Conservation (phyloP, 768 basidiomycete genomes). For the Tulasnella sp. region DNA sequence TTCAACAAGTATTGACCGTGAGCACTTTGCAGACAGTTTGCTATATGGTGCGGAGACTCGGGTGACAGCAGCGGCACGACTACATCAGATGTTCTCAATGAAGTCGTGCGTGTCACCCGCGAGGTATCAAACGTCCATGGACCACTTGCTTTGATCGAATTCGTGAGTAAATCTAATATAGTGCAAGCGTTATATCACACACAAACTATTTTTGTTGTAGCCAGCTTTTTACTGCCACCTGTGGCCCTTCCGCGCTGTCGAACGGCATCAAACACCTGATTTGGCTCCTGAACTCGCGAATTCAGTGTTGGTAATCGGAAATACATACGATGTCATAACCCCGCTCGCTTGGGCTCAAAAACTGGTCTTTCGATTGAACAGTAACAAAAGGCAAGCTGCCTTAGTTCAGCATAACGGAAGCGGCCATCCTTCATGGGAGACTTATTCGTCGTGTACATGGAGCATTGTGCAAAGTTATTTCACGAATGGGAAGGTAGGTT, state of each 20-base stretch:
- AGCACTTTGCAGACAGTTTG: no score
- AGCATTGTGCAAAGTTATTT: slow-evolving; percentile 7
- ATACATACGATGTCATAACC: slow-evolving; percentile 9
- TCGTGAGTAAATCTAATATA: no score
- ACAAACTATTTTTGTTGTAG: no score
- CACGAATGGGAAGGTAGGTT: slow-evolving; percentile 4
- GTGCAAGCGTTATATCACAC: no score
- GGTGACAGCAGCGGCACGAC: slow-evolving; percentile 5
- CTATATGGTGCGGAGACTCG: slow-evolving; percentile 7
- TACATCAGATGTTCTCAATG: slow-evolving; percentile 10
- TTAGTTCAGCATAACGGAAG: slow-evolving; percentile 8
- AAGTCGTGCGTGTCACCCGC: background rate
- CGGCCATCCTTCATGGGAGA: slow-evolving; percentile 8
- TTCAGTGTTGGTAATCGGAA: slow-evolving; percentile 14
- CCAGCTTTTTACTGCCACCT: no score
- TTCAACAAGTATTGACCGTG: no score
- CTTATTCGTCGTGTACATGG: slow-evolving; percentile 8
- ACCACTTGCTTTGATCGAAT: no score
- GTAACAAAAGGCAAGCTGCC: background rate
- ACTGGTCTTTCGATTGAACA: background rate
- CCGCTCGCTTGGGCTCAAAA: background rate
- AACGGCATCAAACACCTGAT: background rate
- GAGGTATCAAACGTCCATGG: no score
- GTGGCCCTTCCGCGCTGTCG: background rate
- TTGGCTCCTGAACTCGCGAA: background rate